Evolutionary conservation across 257 asterid genomes (phyloP).

Genomic region (Petunia axillaris): DNA sequence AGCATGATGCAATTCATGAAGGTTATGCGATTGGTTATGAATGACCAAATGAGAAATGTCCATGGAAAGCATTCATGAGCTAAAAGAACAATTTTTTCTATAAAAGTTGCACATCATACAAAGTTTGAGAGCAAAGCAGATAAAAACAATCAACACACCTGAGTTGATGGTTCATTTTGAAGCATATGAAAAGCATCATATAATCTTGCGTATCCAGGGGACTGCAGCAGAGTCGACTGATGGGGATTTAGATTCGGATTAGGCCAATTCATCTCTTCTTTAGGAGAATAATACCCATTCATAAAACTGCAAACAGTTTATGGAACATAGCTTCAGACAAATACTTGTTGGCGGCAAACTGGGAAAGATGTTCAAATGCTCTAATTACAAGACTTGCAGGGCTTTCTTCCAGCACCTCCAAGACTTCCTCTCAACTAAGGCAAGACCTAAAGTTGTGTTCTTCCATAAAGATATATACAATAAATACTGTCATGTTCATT

Average conservation of each 20-base stretch:
- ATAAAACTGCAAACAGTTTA: constrained; percentile 44
- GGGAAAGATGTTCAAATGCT: not conserved
- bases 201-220: constrained; percentile 51
- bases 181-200: constrained; percentile 54
- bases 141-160: constrained; percentile 38
- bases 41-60: not conserved
- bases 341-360: not conserved
- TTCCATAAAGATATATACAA: not conserved
- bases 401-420: not conserved
- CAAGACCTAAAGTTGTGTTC: not conserved
- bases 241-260: constrained; percentile 23
- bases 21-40: not conserved
- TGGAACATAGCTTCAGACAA: not conserved
- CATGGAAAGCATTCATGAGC: not conserved
- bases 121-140: not conserved
- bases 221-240: constrained; percentile 36
- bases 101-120: too few species aligned
- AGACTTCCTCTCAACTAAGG: not conserved
- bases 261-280: constrained; percentile 33
- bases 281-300: constrained; percentile 36
- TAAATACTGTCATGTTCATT: not conserved
- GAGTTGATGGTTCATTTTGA: constrained; percentile 53
- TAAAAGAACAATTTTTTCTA: not conserved
- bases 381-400: not conserved
- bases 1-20: not conserved